Evolutionary conservation across 805 yeast species (phyloP).

Genomic region (Candida ficus): DNA sequence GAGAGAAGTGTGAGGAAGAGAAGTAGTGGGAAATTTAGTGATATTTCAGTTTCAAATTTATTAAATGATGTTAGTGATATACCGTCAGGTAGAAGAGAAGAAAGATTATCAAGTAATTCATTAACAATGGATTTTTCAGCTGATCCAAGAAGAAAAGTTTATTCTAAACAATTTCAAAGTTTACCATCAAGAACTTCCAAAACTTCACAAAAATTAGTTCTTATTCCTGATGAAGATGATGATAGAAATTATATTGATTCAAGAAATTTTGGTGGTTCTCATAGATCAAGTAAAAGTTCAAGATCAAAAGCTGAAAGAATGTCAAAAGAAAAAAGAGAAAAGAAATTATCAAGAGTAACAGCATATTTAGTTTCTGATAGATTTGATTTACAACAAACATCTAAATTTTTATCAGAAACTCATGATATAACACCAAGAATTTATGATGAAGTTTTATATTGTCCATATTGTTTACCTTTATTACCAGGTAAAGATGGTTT

Average conservation of each 20-base stretch:
- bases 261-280: constrained; percentile 5
- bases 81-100: constrained; percentile 63
- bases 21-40: constrained; percentile 48
- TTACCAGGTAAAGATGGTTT: constrained; percentile 79
- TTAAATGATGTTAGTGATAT: constrained; percentile 78
- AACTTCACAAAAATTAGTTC: constrained; percentile 77
- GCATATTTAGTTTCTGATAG: constrained; percentile 89
- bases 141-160: constrained; percentile 14
- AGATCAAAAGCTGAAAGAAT: constrained; percentile 44
- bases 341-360: constrained; percentile 75
- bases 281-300: constrained; percentile 4
- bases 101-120: constrained; percentile 34
- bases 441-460: constrained; percentile 91
- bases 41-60: constrained; percentile 76
- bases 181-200: constrained; percentile 77
- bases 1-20: constrained; percentile 13
- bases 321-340: constrained; percentile 42
- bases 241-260: constrained; percentile 3
- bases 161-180: constrained; percentile 47
- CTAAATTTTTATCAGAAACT: constrained; percentile 55
- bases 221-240: constrained; percentile 59
- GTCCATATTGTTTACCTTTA: constrained; percentile 82
- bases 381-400: constrained; percentile 57
- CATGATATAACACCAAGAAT: constrained; percentile 84
- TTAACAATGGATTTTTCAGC: constrained; percentile 8